Evolutionary conservation across 441 rosid species (phyloP), one percentile per base, ranked within the genome.

Genomic region (Kokia cookei): DNA sequence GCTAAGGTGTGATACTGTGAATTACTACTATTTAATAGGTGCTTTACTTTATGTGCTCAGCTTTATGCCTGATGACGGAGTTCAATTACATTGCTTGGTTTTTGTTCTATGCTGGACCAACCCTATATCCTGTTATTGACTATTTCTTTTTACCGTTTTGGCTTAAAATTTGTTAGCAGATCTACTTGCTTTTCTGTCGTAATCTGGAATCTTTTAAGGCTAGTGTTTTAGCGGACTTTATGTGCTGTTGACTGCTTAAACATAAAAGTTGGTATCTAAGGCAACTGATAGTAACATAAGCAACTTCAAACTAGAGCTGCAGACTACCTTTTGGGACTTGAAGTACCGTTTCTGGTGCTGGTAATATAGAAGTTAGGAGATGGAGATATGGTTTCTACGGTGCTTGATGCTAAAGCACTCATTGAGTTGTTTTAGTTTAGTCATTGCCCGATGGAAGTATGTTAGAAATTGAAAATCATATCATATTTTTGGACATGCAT

Each of bases 1-100:
- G 90, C 93, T 14, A 86, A 89, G 93, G 93, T 89, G 61, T 50
- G 83, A 67, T 32, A 37, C 55, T 13, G 55, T 66, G 72, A 68
- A 50, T 29, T 51, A 27, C 71, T 27, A 50, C 22, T 68, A n/a
- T 68, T 67, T 50, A 15, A 2, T 29, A 27, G 4, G 59, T 29
- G 43, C 71, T 67, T 15, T 67, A 43, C 45, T 50, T 50, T 27
- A 67, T 27, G 58, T 29, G 26, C 43, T 48, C 35, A 67, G 42
- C 22, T 68, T 47, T 50, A 13, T 69, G 63, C 55, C 29, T 26
- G 12, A 47, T 45, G 40, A n/a, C 48, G 57, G 55, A 42, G 29
- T 43, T 65, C 32, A 22, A 19, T 43, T 22, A 43, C n/a, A 19
- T 65, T 65, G n/a, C 69, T 14, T 66, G 53, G 57, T 3, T 65